These are phyloP conservation scores for Fusarium sambucinum DNA, from an alignment of 2,329 filamentous ascomycete species.

Conservation along the genomic window DNA sequence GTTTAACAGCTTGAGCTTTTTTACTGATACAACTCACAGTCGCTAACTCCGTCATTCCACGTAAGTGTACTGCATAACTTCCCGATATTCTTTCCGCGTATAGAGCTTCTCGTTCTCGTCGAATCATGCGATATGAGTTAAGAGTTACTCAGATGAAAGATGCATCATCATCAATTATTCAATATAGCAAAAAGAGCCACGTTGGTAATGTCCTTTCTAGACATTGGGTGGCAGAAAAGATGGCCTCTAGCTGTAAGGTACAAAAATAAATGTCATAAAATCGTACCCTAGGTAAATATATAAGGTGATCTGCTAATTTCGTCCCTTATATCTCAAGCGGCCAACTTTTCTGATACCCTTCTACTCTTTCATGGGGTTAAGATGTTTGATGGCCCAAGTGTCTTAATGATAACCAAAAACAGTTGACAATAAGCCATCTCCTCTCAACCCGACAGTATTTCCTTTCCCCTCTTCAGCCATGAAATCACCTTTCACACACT, in stretches of 20 bases:
- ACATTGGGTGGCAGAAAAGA: no score
- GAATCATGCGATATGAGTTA: neutral
- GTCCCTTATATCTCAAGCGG: no score
- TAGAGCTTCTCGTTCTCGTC: neutral
- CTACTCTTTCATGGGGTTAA: neutral
- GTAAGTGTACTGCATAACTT: neutral
- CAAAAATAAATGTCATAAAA: no score
- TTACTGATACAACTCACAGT: neutral
- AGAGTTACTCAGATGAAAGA: no score
- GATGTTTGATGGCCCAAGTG: slow-evolving; percentile 9
- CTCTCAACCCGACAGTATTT: neutral
- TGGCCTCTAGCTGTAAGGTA: no score
- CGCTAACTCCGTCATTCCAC: neutral
- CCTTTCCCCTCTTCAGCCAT: neutral
- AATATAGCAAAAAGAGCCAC: neutral
- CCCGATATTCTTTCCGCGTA: no score
- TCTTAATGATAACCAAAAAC: slow-evolving; percentile 21
- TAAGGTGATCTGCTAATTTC: no score
- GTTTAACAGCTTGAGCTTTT: no score
- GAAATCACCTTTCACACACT: neutral
- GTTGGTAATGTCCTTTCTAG: neutral
- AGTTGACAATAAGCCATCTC: slow-evolving; percentile 40
- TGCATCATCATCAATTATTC: neutral
- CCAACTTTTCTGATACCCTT: no score
- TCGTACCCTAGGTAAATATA: no score